These are phyloP conservation scores for Talaromyces sp. DNA, from an alignment of 2,329 filamentous ascomycete species.

Conservation along the genomic window DNA sequence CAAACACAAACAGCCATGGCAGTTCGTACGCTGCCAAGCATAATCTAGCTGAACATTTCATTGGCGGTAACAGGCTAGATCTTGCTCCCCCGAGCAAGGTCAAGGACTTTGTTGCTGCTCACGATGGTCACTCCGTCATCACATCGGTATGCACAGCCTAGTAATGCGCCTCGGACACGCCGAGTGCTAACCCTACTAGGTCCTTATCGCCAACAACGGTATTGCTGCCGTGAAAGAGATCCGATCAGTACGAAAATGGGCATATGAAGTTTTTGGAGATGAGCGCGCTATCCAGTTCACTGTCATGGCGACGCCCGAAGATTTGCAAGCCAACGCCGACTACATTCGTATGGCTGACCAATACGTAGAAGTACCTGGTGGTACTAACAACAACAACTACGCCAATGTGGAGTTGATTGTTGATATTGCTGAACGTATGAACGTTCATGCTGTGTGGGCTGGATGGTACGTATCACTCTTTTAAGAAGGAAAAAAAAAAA, in stretches of 20 bases:
- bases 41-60: constrained; percentile 87
- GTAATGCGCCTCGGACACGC: background rate
- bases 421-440: constrained; percentile 96
- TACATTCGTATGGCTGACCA: constrained; percentile 99
- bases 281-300: constrained; percentile 98
- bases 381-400: constrained; percentile 99
- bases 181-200: constrained; percentile 52
- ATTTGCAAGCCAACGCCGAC: constrained; percentile 94
- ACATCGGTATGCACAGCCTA: constrained; percentile 70
- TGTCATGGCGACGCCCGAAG: constrained; percentile 98
- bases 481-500: background rate
- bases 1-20: constrained; percentile 40
- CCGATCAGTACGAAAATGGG: constrained; percentile 98
- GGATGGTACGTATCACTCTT: constrained; percentile 67
- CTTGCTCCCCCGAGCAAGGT: constrained; percentile 80
- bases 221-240: constrained; percentile 99
- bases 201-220: constrained; percentile 98
- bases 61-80: constrained; percentile 84
- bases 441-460: constrained; percentile 97
- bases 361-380: constrained; percentile 86
- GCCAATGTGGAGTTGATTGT: constrained; percentile 99
- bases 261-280: constrained; percentile 98
- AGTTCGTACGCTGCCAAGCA: constrained; percentile 75
- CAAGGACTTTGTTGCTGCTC: constrained; percentile 88
- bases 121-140: constrained; percentile 96